Conservation (phyloP, 2,329 filamentous ascomycete genomes). For the Sporothrix brasiliensis region DNA sequence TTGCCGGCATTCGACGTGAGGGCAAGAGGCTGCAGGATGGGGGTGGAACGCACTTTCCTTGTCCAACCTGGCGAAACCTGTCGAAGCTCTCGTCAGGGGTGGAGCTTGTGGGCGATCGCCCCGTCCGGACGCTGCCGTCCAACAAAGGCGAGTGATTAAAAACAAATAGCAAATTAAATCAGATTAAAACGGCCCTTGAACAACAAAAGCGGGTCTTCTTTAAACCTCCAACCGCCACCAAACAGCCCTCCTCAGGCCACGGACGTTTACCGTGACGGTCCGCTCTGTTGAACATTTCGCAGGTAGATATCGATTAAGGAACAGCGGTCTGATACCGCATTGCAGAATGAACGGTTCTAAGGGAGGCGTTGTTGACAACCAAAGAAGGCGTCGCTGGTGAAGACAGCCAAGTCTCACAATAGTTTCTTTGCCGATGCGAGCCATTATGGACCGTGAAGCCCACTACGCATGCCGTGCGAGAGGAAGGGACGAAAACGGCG, state of each 20-base stretch:
- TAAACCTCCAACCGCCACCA: constrained; percentile 17
- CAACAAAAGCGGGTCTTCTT: not conserved
- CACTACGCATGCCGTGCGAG: not conserved
- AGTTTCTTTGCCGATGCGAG: not conserved
- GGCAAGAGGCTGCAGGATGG: not conserved
- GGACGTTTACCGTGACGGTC: constrained; percentile 5
- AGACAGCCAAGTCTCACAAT: not conserved
- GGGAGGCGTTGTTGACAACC: not conserved
- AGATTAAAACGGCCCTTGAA: constrained; percentile 5
- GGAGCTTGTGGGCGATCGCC: constrained; percentile 15
- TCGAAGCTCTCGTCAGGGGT: not conserved
- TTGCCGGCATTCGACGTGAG: constrained; percentile 8
- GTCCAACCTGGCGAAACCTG: not conserved
- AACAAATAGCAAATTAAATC: constrained; percentile 16
- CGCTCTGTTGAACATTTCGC: constrained; percentile 3
- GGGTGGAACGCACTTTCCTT: not conserved
- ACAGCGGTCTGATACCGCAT: not conserved
- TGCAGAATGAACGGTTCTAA: not conserved
- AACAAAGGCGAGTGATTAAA: constrained; percentile 9
- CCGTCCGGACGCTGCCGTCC: constrained; percentile 29
- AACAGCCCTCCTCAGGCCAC: not conserved
- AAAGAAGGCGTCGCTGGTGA: not conserved
- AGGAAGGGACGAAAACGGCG: not conserved
- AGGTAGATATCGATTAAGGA: constrained; percentile 5
- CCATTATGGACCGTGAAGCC: not conserved